phyloP scores from a whole-genome alignment of 2,329 filamentous ascomycete genomes.

The Pezicula radicicola region DNA sequence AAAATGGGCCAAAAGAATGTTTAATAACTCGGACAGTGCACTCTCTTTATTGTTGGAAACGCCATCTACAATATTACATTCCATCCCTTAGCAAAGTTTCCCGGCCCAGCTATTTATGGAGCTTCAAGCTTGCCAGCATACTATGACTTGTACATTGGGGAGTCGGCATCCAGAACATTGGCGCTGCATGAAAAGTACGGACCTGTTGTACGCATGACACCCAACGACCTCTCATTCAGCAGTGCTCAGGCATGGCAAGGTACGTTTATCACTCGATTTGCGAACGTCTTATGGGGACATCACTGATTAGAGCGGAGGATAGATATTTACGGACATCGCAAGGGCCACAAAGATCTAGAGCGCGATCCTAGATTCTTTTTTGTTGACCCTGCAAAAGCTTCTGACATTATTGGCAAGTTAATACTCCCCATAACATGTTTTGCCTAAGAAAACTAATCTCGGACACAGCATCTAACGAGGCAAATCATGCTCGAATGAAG shows the following conservation, averaged over 20 bases:
- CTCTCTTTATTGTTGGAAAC: not conserved
- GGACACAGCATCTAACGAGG: not conserved
- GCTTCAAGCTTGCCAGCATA: conserved; percentile 6
- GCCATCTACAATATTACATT: conserved; percentile 14
- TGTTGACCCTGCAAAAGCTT: conserved; percentile 2
- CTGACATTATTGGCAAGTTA: not conserved
- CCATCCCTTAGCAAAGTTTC: conserved; percentile 29
- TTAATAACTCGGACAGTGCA: not conserved
- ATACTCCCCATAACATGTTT: not conserved
- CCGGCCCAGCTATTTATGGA: conserved; percentile 24
- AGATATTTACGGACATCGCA: conserved; percentile 18
- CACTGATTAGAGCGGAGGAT: not conserved
- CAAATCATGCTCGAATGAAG: conserved; percentile 20
- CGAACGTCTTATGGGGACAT: not conserved
- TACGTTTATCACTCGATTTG: not conserved
- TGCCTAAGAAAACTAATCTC: not conserved
- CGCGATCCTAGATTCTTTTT: conserved; percentile 8
- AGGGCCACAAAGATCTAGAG: conserved; percentile 17
- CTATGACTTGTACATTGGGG: not conserved
- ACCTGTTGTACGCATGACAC: conserved; percentile 13
- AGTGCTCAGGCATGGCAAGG: conserved; percentile 23
- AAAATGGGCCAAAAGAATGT: not conserved
- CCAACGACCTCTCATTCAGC: conserved; percentile 27
- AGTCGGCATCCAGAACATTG: not conserved
- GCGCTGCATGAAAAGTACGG: conserved; percentile 11